phyloP scores from a whole-genome alignment of 2,329 filamentous ascomycete species.

The Aspergillus spinulosporus region DNA sequence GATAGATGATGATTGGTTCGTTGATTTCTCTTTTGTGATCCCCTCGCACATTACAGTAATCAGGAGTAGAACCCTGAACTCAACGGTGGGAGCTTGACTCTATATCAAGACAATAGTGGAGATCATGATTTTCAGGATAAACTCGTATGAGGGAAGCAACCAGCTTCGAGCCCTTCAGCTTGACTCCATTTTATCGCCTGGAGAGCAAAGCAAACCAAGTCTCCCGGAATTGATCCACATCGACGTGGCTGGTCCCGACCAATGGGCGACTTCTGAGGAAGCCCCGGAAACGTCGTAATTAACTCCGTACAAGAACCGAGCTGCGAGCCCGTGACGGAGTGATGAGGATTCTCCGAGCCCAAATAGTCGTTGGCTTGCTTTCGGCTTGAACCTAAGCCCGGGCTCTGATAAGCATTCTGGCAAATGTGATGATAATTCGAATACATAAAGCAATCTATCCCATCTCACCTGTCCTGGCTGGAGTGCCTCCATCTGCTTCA shows the following conservation, averaged over 20 bases:
- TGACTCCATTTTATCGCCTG: too few relatives aligned
- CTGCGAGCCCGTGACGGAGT: not conserved
- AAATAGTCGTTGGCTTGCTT: not conserved
- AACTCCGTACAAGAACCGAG: slow-evolving; percentile 2
- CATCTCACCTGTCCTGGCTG: slow-evolving; percentile 10
- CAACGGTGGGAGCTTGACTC: too few relatives aligned
- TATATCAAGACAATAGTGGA: too few relatives aligned
- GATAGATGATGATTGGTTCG: slow-evolving; percentile 18
- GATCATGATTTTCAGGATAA: too few relatives aligned
- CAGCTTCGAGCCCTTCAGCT: too few relatives aligned
- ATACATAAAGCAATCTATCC: slow-evolving; percentile 25
- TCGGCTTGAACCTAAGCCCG: slow-evolving; percentile 9
- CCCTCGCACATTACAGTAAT: too few relatives aligned
- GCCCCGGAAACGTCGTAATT: slow-evolving; percentile 17
- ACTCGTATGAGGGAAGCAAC: too few relatives aligned
- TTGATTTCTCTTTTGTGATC: not conserved
- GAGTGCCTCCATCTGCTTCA: slow-evolving; percentile 7
- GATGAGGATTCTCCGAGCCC: not conserved
- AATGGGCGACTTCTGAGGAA: slow-evolving; percentile 18
- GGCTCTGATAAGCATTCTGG: slow-evolving; percentile 21
- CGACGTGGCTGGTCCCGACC: slow-evolving; percentile 18
- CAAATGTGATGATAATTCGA: slow-evolving; percentile 23
- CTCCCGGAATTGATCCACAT: not conserved
- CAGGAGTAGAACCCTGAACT: too few relatives aligned
- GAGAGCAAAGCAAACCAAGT: not conserved